phyloP scores from a whole-genome alignment of 1,284 basidiomycete genomes.

The Coniferiporia sulphurascens region DNA sequence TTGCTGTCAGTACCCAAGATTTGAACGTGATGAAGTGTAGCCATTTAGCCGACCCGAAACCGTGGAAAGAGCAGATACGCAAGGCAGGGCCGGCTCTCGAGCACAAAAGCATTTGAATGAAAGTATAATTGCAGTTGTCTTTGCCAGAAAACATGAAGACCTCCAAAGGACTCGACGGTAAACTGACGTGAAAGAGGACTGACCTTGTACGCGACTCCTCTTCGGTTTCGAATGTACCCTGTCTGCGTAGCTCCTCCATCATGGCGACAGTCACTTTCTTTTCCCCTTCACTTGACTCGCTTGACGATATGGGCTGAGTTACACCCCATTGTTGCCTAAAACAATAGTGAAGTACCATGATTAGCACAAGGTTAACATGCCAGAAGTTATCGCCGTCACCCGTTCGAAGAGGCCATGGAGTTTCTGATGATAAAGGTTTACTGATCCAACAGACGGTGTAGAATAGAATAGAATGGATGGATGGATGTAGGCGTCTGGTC shows the following conservation, averaged over 20 bases:
- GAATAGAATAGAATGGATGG: too few species aligned
- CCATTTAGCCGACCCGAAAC: background rate
- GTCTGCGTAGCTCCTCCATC: slow-evolving; percentile 83
- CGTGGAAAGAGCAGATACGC: slow-evolving; percentile 9
- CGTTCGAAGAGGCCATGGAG: slow-evolving; percentile 11
- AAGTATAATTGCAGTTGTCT: background rate
- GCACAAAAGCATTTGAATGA: background rate
- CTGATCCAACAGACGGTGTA: background rate
- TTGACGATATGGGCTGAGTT: slow-evolving; percentile 89
- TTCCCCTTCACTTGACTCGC: slow-evolving; percentile 66
- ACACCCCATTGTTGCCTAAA: slow-evolving; percentile 42
- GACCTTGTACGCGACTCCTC: slow-evolving; percentile 88
- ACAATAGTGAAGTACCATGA: background rate
- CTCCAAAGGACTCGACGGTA: background rate
- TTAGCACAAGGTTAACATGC: background rate
- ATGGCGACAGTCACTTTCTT: slow-evolving; percentile 82
- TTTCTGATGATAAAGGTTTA: background rate
- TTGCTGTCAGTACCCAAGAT: background rate
- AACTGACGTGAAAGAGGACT: slow-evolving; percentile 31
- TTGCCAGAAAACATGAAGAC: background rate
- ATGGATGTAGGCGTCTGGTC: too few species aligned
- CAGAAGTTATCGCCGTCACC: slow-evolving; percentile 5
- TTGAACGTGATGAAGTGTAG: background rate
- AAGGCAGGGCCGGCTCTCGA: background rate
- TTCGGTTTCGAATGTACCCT: slow-evolving; percentile 88